Percentiles rank a stretch among this genome's conserved stretches.
Evolutionary conservation across 2,329 filamentous ascomycete genomes (phyloP).

Genomic region (Hymenoscyphus scutula): DNA sequence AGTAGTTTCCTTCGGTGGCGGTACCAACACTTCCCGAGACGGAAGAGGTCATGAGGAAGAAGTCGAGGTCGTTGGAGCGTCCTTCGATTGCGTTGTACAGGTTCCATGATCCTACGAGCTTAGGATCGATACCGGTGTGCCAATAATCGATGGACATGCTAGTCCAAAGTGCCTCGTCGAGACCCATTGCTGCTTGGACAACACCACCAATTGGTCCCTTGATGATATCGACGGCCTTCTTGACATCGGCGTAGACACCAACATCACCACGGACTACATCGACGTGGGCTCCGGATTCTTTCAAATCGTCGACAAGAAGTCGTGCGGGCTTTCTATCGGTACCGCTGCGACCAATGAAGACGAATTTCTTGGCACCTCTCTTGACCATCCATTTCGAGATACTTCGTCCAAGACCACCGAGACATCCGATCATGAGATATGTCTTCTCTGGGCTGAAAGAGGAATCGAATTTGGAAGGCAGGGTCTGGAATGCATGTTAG

Average conservation of each 20-base stretch:
- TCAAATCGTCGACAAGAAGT: slow-evolving; percentile 19
- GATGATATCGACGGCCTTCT: slow-evolving; percentile 2
- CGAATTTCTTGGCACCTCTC: slow-evolving; percentile 17
- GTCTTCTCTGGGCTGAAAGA: slow-evolving; percentile 12
- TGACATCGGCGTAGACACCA: slow-evolving; percentile 5
- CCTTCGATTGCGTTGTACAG: slow-evolving; percentile 14
- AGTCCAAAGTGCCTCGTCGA: slow-evolving; percentile 21
- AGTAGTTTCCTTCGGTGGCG: slow-evolving; percentile 29
- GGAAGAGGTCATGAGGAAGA: slow-evolving; percentile 36
- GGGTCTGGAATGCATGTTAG: slow-evolving; percentile 6
- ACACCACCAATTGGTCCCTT: slow-evolving; percentile 10
- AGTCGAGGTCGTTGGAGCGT: slow-evolving; percentile 34
- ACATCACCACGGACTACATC: slow-evolving; percentile 26
- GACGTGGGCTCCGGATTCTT: slow-evolving; percentile 25
- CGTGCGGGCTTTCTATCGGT: slow-evolving; percentile 26
- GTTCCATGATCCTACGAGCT: slow-evolving; percentile 14
- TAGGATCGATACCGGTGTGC: slow-evolving; percentile 9
- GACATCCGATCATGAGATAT: slow-evolving; percentile 21
- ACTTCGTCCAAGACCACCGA: slow-evolving; percentile 24
- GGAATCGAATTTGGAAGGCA: slow-evolving; percentile 8
- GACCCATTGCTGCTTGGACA: slow-evolving; percentile 6
- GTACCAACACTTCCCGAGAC: slow-evolving; percentile 7
- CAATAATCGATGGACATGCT: slow-evolving; percentile 11
- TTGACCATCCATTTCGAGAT: slow-evolving; percentile 21
- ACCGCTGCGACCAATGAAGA: slow-evolving; percentile 19